Percentiles rank a stretch among this genome's conserved stretches.
Evolutionary conservation across 257 asterid species (phyloP).

Genomic region (Primulina eburnea): DNA sequence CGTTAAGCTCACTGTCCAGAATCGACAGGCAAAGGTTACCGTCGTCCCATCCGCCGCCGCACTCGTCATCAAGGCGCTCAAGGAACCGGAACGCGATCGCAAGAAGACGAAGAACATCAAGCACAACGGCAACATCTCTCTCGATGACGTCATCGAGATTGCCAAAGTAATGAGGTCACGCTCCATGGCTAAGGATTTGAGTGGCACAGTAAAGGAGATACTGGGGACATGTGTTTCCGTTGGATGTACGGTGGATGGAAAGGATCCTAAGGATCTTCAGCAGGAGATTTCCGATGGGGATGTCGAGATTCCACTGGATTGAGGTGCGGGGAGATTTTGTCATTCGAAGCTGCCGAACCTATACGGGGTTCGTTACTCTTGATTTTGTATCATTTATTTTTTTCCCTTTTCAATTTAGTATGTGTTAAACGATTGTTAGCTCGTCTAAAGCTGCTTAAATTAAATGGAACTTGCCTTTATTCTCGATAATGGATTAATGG

Average conservation of each 20-base stretch:
- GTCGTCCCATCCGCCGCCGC: conserved; percentile 78
- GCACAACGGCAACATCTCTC: conserved; percentile 64
- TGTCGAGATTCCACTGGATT: conserved; percentile 56
- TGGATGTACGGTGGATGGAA: conserved; percentile 67
- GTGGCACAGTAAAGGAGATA: conserved; percentile 73
- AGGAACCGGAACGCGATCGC: conserved; percentile 71
- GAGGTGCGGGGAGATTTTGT: conserved; percentile 17
- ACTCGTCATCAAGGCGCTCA: conserved; percentile 62
- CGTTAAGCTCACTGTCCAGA: conserved; percentile 63
- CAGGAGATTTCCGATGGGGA: conserved; percentile 64
- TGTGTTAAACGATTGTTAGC: conserved; percentile 9
- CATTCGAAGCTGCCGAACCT: not conserved
- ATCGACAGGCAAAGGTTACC: conserved; percentile 69
- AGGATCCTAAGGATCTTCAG: conserved; percentile 73
- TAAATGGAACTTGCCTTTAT: conserved; percentile 16
- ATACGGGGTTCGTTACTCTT: conserved; percentile 15
- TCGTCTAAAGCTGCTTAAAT: conserved; percentile 12
- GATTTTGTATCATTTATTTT: conserved; percentile 10
- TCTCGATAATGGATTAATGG: conserved; percentile 2
- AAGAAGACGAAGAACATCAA: conserved; percentile 65
- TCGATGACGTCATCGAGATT: conserved; percentile 65
- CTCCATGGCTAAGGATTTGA: conserved; percentile 63
- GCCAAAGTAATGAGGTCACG: conserved; percentile 57
- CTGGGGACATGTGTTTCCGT: conserved; percentile 69
- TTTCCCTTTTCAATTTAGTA: conserved; percentile 17